phyloP scores from a whole-genome alignment of 495 filamentous ascomycete genomes.

The Aspergillus ostianus region DNA sequence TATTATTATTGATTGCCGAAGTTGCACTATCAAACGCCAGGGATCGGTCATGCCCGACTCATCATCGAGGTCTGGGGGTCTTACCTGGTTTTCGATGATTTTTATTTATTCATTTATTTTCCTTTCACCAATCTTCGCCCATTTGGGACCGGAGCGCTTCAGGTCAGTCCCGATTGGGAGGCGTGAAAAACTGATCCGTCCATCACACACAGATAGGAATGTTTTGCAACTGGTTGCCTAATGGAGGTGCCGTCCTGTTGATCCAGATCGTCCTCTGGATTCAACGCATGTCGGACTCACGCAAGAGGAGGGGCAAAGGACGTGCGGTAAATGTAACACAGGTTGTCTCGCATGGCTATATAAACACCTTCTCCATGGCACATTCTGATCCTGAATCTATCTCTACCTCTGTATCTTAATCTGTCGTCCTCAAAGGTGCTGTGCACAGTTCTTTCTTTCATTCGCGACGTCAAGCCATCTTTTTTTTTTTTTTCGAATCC shows the following conservation, averaged over 20 bases:
- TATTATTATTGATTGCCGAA: background rate
- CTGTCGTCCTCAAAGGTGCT: constrained; percentile 5
- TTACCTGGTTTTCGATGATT: background rate
- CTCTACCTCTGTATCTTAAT: constrained; percentile 8
- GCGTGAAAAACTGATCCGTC: background rate
- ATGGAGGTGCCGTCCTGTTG: background rate
- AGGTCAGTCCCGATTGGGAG: background rate
- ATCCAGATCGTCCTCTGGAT: background rate
- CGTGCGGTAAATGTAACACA: background rate
- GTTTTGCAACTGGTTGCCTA: background rate
- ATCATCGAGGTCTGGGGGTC: background rate
- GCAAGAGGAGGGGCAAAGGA: background rate
- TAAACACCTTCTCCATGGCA: background rate
- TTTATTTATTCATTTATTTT: background rate
- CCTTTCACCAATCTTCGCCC: background rate
- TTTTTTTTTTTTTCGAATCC: background rate
- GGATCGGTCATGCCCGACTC: background rate
- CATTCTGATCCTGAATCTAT: background rate
- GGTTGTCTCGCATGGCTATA: background rate
- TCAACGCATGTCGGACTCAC: background rate
- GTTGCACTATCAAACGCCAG: background rate
- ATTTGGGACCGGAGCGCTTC: background rate
- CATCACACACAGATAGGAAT: background rate
- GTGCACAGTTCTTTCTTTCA: constrained; percentile 7
- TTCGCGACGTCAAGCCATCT: constrained; percentile 1